Percentiles rank a stretch among this genome's conserved stretches.
These are phyloP conservation scores for Pestalotiopsis sp. DNA, from an alignment of 2,329 filamentous ascomycete species.

Conservation along the genomic window DNA sequence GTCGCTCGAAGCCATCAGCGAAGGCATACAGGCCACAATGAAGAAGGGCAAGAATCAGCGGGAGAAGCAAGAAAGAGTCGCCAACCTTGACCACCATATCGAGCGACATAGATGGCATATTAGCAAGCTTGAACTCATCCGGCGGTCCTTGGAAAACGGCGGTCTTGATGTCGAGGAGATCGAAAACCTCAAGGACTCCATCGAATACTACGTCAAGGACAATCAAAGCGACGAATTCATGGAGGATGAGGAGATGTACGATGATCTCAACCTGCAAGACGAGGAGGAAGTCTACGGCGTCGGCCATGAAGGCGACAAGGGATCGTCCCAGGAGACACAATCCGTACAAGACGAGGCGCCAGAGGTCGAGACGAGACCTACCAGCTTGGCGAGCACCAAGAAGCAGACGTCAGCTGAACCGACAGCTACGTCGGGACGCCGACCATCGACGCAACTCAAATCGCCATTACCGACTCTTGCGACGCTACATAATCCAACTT, in stretches of 20 bases:
- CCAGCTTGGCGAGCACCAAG: slow-evolving; percentile 45
- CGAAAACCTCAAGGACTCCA: slow-evolving; percentile 84
- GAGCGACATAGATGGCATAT: slow-evolving; percentile 98
- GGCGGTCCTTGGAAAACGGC: slow-evolving; percentile 89
- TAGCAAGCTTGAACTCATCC: slow-evolving; percentile 85
- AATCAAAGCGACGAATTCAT: slow-evolving; percentile 87
- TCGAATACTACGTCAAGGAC: slow-evolving; percentile 92
- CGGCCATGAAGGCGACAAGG: slow-evolving; percentile 75
- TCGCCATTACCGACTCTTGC: slow-evolving; percentile 91
- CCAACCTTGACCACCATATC: slow-evolving; percentile 79
- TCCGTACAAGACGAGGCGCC: slow-evolving; percentile 82
- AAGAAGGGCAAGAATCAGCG: slow-evolving; percentile 93
- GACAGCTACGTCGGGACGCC: slow-evolving; percentile 55
- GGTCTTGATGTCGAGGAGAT: slow-evolving; percentile 86
- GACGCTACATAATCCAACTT: slow-evolving; percentile 76
- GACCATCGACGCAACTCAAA: slow-evolving; percentile 88
- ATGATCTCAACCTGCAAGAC: slow-evolving; percentile 88
- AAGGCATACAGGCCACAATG: slow-evolving; percentile 80
- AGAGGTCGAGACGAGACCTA: slow-evolving; percentile 55
- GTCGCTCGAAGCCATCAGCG: slow-evolving; percentile 84
- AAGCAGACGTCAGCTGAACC: slow-evolving; percentile 56
- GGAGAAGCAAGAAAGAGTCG: slow-evolving; percentile 81
- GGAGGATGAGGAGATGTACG: slow-evolving; percentile 93
- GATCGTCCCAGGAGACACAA: slow-evolving; percentile 93
- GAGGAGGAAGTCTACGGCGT: slow-evolving; percentile 89